Evolutionary conservation across 2,329 filamentous ascomycete species (phyloP), one percentile per base, ranked within the genome.

Genomic region (Chaetomium sp.): DNA sequence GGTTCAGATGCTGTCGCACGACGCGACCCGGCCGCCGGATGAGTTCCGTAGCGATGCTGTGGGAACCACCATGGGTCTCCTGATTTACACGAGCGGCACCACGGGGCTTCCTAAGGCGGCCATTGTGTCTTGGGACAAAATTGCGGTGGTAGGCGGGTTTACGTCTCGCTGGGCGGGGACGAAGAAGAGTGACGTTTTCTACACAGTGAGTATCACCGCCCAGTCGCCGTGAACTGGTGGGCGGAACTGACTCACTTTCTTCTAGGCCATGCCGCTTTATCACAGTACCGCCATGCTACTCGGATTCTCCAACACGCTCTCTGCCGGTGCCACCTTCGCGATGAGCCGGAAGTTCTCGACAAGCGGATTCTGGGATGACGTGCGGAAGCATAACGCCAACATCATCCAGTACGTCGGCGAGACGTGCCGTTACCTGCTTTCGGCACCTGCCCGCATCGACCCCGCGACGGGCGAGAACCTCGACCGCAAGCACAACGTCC

Each of bases 381-480:
- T 86, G 12, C 80, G 87, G n/a, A 78, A 79, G 45, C 81, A 80
- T 49, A 74, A 85, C 7, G 86, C 89, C 19, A 94, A 88, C 1
- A 78, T 85, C 4, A 86, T 95, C 59, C 89, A 95, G 68, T 95
- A 95, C 67, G 90, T 95, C 11, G 90, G 90, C 52, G 90, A 95
- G 70, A 92, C 89, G 0, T 86, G 89, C 61, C 85, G 90, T 5
- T 95, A 95, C 68, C 79, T 95, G 4, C 77, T 95, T 9, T 79
- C 87, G 0, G 82, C 84, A 0, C 80, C 86, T 2, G 76, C 81
- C 0, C 77, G 86, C 54, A 69, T 76, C 33, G 84, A 90, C 62
- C 77, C 84, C 0, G 68, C 67, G 6, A 89, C 85, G 0, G 85
- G 85, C 19, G 81, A 86, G 65, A 77, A 80, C 58, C 75, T 90